Base-by-base conservation (phyloP, 148 eudicot species). In the Rhododendron vialii region DNA sequence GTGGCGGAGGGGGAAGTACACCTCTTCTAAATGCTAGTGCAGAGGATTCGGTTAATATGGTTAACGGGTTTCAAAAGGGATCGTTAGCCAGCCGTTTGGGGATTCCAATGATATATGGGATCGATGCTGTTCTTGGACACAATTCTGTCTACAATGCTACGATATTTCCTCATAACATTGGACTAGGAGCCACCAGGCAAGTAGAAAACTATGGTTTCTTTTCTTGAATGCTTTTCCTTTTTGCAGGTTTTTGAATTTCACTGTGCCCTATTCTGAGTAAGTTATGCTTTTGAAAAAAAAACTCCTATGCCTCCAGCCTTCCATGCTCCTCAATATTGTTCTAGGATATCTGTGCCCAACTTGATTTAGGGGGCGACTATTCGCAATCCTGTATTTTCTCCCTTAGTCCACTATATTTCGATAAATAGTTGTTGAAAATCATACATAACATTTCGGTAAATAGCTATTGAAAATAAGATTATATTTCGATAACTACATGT, bases 71-170 rank as follows among this genome's bases (percentile, higher is more conserved):
- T 85, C 98, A 95, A 69, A 92, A 93, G 73, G 92, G 89, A 2
- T 93, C 95, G 77, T 71, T 95, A 87, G 90, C 98, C 67, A 93
- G 91, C 53, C 94, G 95, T 43, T 90, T 95, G 24, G 98, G 95
- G 59, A 95, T 95, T 67, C 98, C 98, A 45, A 95, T 93, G 94
- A 91, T 95, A 63, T 95, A 92, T 88, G 98, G 95, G 71, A 94
- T 65, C 28, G 71, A 65, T 8, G 71, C 30, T 65, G 13, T 65
- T 65, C 71, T n/a, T n/a, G 71, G 71, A 65, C 71, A 65, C 71
- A 65, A 65, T 65, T 65, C 71, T 65, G 71, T 65, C 13, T 65
- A 24, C 10, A n/a, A n/a, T n/a, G 71, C 71, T 65, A 65, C 71
- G n/a, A 65, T 65, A 30, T 30, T 30, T 30, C 30, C 30, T 30